Conservation (phyloP, 2,329 filamentous ascomycete species). For the Dothideomycetes sp. region DNA sequence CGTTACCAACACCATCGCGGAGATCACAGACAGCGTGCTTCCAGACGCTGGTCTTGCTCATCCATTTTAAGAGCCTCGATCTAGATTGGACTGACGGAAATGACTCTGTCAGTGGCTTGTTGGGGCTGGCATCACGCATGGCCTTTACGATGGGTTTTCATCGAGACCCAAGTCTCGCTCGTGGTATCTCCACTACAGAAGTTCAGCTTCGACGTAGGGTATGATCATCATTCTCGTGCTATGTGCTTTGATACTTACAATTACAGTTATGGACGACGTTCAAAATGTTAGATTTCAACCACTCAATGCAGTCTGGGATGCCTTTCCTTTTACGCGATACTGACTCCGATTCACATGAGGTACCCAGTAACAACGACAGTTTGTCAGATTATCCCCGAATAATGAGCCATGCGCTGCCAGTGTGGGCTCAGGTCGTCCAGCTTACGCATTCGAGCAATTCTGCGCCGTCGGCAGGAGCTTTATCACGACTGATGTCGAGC, state of each 20-base stretch:
- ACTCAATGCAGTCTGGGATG: not conserved
- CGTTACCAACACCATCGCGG: not conserved
- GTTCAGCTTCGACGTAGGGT: not conserved
- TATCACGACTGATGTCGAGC: too few relatives aligned
- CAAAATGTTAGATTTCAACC: not conserved
- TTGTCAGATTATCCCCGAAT: not conserved
- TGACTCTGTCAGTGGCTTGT: not conserved
- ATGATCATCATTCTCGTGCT: not conserved
- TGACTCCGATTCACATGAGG: not conserved
- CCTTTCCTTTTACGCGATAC: not conserved
- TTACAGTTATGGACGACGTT: not conserved
- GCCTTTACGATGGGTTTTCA: not conserved
- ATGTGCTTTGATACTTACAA: not conserved
- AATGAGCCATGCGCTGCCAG: not conserved
- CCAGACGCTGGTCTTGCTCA: not conserved
- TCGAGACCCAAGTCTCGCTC: not conserved
- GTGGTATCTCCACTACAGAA: not conserved
- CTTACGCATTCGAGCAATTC: not conserved
- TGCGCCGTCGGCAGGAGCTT: too few relatives aligned
- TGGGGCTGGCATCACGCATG: not conserved
- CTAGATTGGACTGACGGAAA: not conserved
- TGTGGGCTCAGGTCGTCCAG: not conserved
- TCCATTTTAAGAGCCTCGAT: not conserved
- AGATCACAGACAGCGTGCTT: not conserved
- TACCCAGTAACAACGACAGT: not conserved